Base-by-base conservation (phyloP, 1,284 basidiomycete species). In the Cutaneotrichosporon sp. region DNA sequence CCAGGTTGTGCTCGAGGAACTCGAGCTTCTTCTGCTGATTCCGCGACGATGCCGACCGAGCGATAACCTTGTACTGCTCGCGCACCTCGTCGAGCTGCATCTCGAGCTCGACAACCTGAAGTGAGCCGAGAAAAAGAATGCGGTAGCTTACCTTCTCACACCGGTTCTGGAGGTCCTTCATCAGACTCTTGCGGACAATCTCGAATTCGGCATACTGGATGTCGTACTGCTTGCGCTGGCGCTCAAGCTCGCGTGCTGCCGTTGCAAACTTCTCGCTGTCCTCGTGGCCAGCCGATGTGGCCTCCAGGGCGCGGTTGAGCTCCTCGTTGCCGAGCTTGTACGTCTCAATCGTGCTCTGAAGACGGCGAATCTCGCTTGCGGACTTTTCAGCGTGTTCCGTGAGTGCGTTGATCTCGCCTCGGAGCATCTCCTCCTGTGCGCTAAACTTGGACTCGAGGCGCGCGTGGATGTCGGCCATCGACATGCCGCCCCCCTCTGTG, bases 1-100 rank as follows among this genome's bases (percentile, higher is more conserved):
- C 94, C 49, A 99, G 79, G 72, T 98, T 98, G 59, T 94, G 87
- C 71, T 97, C 94, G 54, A 99, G 77, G 81, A 97, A 94, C 26
- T 90, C 90, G 88, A 98, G 96, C 82, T 97, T 97, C 83, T 94
- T 93, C 78, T 97, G 92, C 70, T 98, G 96, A 4, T 93, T 88
- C 74, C 96, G 92, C 75, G 88, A 90, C 75, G 97, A 97, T 78
- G 92, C 94, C 70, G 93, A 94, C 59, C 92, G 86, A 62, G 97
- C 90, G 49, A 99, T 90, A 66, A 96, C 94, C 79, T 93, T 94
- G 78, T 98, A 99, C 73, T 98, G 93, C 76, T 99, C 96, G 74
- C 91, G 90, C 74, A 96, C 90, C 73, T 98, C 96, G 71, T 99
- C 96, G 35, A 99, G 79, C 72, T 97, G 94, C 64, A 99, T 97